A percentile compares a stretch with the other conserved stretches of the same genome.
phyloP scores from a whole-genome alignment of 23 red algal genomes.

The Gracilaria gracilis region DNA sequence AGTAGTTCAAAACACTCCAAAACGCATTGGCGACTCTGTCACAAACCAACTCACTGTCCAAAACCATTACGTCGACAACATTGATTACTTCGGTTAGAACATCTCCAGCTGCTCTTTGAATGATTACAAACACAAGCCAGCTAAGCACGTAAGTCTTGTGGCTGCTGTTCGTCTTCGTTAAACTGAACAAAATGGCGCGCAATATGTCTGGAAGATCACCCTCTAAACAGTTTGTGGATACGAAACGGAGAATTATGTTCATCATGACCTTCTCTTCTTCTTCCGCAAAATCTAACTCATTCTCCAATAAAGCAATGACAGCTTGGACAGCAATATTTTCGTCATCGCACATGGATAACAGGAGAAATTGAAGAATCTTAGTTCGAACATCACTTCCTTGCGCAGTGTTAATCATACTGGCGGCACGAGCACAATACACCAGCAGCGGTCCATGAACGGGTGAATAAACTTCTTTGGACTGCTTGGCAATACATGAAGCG shows the following conservation, averaged over 20 bases:
- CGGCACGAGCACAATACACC: slow-evolving; percentile 31
- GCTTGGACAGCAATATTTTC: slow-evolving; percentile 30
- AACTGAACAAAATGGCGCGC: slow-evolving; percentile 32
- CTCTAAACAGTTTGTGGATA: slow-evolving; percentile 7
- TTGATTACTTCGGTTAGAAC: slow-evolving; percentile 10
- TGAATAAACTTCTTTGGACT: slow-evolving; percentile 4
- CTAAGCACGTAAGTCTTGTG: slow-evolving; percentile 16
- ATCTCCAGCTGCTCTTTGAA: slow-evolving; percentile 21
- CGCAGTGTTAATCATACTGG: background rate
- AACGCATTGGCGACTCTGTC: slow-evolving; percentile 19
- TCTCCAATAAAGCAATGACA: slow-evolving; percentile 38
- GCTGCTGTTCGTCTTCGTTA: slow-evolving; percentile 15
- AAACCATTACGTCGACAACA: slow-evolving; percentile 35
- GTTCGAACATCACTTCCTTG: slow-evolving; percentile 18
- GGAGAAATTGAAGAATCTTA: slow-evolving; percentile 36
- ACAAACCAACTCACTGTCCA: slow-evolving; percentile 30
- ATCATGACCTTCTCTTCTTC: slow-evolving; percentile 40
- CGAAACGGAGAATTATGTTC: slow-evolving; percentile 24
- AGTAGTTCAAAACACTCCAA: slow-evolving; percentile 28
- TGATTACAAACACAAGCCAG: slow-evolving; percentile 41
- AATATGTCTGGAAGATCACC: slow-evolving; percentile 22
- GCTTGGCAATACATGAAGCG: slow-evolving; percentile 2
- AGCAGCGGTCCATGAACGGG: slow-evolving; percentile 31
- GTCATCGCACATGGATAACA: slow-evolving; percentile 15
- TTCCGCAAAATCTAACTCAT: slow-evolving; percentile 11